Base-by-base conservation (phyloP, 208 protist species). In the Leishmania braziliensis region DNA sequence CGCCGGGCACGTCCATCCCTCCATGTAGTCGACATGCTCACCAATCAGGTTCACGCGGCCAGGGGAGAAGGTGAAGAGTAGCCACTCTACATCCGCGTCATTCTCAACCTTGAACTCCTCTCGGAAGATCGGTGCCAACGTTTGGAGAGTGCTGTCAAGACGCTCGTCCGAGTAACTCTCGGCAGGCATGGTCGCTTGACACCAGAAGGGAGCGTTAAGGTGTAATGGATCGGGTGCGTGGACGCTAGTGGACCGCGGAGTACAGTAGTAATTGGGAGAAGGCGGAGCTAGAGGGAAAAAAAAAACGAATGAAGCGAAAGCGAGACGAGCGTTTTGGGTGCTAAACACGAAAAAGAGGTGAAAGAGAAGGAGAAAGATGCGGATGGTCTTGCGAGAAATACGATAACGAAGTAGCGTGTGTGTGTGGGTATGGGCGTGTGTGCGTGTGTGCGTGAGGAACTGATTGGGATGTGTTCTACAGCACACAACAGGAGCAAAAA, bases 11-110 rank as follows among this genome's bases (percentile, higher is more conserved):
- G 95, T 91, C 77, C 86, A 93, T 6, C 94, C 93, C 29, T 89
- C 92, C 86, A 92, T 93, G 85, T 97, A 98, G 89, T 98, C 96
- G 12, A 95, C 93, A 86, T 98, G 96, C 81, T 98, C 94, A 33
- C 96, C 96, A 69, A 98, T 98, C 46, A 97, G 81, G 84, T 98
- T 98, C 62, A 98, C 88, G 20, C 96, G 87, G 10, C 96, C 96
- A 3, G 96, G 96, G 1, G 93, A 87, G 84, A 95, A 94, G 56
- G 90, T 90, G 76, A 94, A 94, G 8, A 95, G 70, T 39, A 92
- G 73, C 90, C 92, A 95, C 85, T 95, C 89, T 53, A 95, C 92
- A 69, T 95, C 92, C 0, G 46, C 70, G 16, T 88, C 82, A 46
- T 77, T 72, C 23, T 75, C 43, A 2, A 93, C 90, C 29, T 86